Base-by-base conservation (phyloP, 345 rosid species). In the Eucalyptus erythrocorys region DNA sequence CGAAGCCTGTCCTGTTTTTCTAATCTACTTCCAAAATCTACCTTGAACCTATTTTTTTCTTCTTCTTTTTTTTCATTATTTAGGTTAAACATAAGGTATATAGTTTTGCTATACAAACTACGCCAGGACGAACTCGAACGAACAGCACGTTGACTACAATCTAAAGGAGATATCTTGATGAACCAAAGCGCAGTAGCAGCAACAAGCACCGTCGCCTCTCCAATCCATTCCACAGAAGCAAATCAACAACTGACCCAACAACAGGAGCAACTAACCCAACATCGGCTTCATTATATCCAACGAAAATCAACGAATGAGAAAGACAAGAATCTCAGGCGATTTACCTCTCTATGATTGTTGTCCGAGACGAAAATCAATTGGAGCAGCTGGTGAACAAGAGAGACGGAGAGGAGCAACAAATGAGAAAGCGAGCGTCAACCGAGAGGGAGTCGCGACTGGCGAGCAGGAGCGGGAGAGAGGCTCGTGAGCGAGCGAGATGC, bases 31-130 rank as follows among this genome's bases (percentile, higher is more conserved):
- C 10, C 76, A 27, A 4, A 64, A 32, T 15, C 37, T 64, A 64
- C 34, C 1, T 32, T 0, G 0, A 64, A 64, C 76, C 17, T 64
- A 14, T 30, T 1, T 1, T 30, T 12, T 30, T 64, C 4, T n/a
- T 30, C 15, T 64, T 30, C 1, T 22, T 51, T 3, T 50, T 64
- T 13, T 27, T 16, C 37, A 30, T 64, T 64, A n/a, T 64, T n/a
- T 64, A 64, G 19, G 34, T 19, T 7, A 64, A 64, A 14, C 37
- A n/a, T 30, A 64, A 12, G 37, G 71, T n/a, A 64, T 64, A 64
- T n/a, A 13, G 37, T 64, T 64, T 32, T 13, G 34, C 71, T 64
- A 64, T 30, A 14, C 71, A 64, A 64, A 64, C 71, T 64, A 30
- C 34, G 1, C 37, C 37, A 4, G 17, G 37, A 64, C 30, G 71